Conservation (phyloP, 2,329 filamentous ascomycete species). For the Harringtonia lauricola region DNA sequence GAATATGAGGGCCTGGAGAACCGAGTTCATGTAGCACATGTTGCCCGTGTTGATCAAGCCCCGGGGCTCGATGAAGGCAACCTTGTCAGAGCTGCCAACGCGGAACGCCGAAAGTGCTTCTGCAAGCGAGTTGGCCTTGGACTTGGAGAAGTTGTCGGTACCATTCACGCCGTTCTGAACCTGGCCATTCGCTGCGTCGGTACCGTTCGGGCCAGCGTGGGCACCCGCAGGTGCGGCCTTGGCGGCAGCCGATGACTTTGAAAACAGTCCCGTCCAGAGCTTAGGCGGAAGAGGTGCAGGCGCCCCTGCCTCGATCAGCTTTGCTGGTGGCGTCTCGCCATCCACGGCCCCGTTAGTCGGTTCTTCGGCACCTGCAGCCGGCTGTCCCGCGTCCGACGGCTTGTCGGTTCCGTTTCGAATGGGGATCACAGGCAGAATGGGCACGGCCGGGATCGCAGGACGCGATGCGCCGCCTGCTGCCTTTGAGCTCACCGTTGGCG, state of each 20-base stretch:
- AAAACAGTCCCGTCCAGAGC: constrained; percentile 27
- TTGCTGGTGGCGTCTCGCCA: constrained; percentile 9
- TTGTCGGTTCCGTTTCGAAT: constrained; percentile 13
- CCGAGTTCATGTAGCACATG: constrained; percentile 99
- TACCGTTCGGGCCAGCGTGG: constrained; percentile 15
- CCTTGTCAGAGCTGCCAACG: constrained; percentile 51
- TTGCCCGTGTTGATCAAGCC: constrained; percentile 95
- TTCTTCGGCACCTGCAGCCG: neutral
- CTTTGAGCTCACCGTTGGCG: constrained; percentile 17
- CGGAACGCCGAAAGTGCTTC: constrained; percentile 69
- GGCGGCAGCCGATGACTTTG: constrained; percentile 13
- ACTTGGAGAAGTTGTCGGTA: constrained; percentile 27
- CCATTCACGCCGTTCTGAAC: constrained; percentile 15
- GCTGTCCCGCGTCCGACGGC: neutral
- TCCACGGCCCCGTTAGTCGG: neutral
- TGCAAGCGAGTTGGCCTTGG: constrained; percentile 49
- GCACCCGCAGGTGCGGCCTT: constrained; percentile 12
- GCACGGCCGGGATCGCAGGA: constrained; percentile 27
- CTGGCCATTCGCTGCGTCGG: constrained; percentile 10
- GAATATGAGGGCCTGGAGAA: constrained; percentile 89
- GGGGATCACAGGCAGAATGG: constrained; percentile 35
- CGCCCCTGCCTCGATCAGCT: constrained; percentile 16
- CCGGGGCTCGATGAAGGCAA: constrained; percentile 81
- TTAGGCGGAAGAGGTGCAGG: constrained; percentile 17
- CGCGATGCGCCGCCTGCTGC: constrained; percentile 16